Conservation (phyloP, 1,139 yeast species). For the Candida glucosophila region DNA sequence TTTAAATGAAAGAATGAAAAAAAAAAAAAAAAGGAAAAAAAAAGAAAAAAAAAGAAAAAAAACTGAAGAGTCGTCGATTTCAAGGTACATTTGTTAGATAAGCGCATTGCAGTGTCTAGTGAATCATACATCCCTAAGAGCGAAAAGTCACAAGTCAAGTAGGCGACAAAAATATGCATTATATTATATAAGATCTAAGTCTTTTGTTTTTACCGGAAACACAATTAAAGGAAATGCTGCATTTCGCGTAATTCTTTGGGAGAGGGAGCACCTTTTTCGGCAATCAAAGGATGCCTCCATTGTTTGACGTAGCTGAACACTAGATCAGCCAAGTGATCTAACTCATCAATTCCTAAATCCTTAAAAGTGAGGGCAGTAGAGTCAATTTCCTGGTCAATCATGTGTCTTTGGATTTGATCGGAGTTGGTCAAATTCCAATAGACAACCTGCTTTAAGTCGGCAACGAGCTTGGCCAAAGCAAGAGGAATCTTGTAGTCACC, state of each 20-base stretch:
- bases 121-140: too few relatives aligned
- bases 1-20: too few relatives aligned
- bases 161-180: background rate
- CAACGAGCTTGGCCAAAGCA: conserved; percentile 36
- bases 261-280: conserved; percentile 38
- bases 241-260: conserved; percentile 37
- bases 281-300: conserved; percentile 45
- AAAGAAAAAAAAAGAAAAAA: too few relatives aligned
- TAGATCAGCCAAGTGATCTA: conserved; percentile 61
- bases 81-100: too few relatives aligned
- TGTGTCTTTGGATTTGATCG: conserved; percentile 72
- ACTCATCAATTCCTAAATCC: conserved; percentile 62
- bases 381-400: conserved; percentile 59
- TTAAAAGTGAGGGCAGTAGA: conserved; percentile 55
- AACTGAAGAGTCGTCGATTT: too few relatives aligned
- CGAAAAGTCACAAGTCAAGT: background rate
- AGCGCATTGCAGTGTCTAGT: too few relatives aligned
- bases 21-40: too few relatives aligned
- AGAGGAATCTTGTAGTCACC: conserved; percentile 25
- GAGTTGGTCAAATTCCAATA: conserved; percentile 69
- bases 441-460: conserved; percentile 41
- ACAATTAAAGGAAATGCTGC: conserved; percentile 26
- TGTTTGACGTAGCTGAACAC: conserved; percentile 57
- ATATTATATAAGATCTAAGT: background rate
- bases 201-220: conserved; percentile 1